Conservation (phyloP, 1,284 basidiomycete genomes). For the Leccinum subrobustum region DNA sequence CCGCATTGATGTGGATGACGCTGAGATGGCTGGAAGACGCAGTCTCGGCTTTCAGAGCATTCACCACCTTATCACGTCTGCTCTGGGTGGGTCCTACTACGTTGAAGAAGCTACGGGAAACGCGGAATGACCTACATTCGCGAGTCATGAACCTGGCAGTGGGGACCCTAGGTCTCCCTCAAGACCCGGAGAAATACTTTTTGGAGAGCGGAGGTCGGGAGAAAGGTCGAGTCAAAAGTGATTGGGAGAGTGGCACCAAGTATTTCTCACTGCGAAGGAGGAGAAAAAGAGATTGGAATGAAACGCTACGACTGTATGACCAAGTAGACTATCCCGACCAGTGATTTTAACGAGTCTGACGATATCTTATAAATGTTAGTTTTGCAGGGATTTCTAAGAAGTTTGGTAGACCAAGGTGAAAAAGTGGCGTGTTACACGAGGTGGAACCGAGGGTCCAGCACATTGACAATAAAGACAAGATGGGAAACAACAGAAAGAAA, state of each 20-base stretch:
- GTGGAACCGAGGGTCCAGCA: not conserved
- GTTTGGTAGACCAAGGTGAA: not conserved
- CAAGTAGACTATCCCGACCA: slow-evolving; percentile 47
- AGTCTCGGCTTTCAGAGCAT: slow-evolving; percentile 72
- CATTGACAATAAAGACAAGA: not conserved
- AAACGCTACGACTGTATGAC: slow-evolving; percentile 76
- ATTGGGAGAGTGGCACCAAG: slow-evolving; percentile 64
- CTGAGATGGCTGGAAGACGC: slow-evolving; percentile 86
- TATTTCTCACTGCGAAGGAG: slow-evolving; percentile 79
- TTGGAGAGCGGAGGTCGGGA: slow-evolving; percentile 52
- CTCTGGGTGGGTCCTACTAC: slow-evolving; percentile 59
- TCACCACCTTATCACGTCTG: slow-evolving; percentile 59
- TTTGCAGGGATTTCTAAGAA: not conserved
- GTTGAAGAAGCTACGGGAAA: slow-evolving; percentile 51
- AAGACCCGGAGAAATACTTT: slow-evolving; percentile 67
- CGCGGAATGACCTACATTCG: slow-evolving; percentile 54
- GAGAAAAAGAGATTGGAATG: slow-evolving; percentile 86
- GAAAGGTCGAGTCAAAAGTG: slow-evolving; percentile 64
- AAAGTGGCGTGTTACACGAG: not conserved
- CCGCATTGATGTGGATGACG: slow-evolving; percentile 81
- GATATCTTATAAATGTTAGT: not conserved
- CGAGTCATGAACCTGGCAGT: slow-evolving; percentile 67
- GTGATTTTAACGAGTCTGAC: slow-evolving; percentile 8
- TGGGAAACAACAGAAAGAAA: not conserved
- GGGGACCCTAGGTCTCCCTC: slow-evolving; percentile 59